Percentiles rank a stretch among this genome's conserved stretches.
These are phyloP conservation scores for Cynara cardunculus DNA, from an alignment of 129 eudicot genomes.

Conservation along the genomic window DNA sequence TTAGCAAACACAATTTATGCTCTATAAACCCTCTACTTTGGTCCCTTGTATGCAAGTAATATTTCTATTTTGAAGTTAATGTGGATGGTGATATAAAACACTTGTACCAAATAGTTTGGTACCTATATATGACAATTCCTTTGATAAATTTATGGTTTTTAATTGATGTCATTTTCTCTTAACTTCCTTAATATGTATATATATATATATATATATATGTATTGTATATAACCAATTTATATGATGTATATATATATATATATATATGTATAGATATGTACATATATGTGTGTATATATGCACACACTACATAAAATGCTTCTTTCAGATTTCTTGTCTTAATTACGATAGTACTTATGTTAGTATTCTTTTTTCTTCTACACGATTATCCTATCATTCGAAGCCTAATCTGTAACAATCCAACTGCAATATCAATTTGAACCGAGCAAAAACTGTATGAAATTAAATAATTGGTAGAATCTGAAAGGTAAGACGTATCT, in stretches of 20 bases:
- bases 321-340: background rate
- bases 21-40: background rate
- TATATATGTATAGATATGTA: no score
- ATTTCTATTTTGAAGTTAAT: background rate
- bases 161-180: background rate
- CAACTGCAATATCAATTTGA: no score
- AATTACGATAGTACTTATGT: background rate
- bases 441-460: no score
- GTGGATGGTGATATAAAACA: background rate
- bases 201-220: background rate
- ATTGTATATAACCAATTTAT: background rate
- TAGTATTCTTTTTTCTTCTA: background rate
- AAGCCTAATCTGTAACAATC: no score
- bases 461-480: no score
- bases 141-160: background rate
- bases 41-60: background rate
- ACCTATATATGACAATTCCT: background rate
- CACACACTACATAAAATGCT: no score
- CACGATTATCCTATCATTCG: no score
- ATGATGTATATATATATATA: background rate
- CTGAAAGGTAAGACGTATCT: no score
- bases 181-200: background rate
- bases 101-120: background rate
- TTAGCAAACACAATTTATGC: background rate
- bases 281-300: no score